A percentile compares a stretch with the other conserved stretches of the same genome.
These are phyloP conservation scores for Senecio squalidus DNA, from an alignment of 140 eudicot genomes.

Conservation along the genomic window DNA sequence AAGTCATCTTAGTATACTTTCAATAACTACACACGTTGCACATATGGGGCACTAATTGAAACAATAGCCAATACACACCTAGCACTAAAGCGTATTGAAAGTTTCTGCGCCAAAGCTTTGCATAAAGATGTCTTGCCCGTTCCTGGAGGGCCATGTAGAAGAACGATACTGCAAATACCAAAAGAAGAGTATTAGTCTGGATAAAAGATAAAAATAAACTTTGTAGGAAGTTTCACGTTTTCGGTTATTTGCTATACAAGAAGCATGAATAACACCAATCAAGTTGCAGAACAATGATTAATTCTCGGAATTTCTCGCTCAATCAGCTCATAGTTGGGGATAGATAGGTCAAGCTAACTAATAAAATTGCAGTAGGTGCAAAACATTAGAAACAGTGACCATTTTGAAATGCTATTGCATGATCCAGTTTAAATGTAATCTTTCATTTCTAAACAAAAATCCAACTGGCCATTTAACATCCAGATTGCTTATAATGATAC, in stretches of 20 bases:
- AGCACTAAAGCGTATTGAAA: conserved; percentile 82
- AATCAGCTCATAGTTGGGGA: not conserved
- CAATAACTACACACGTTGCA: not conserved
- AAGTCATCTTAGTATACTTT: conserved; percentile 5
- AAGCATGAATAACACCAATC: not conserved
- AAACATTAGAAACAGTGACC: not conserved
- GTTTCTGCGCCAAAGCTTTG: conserved; percentile 98
- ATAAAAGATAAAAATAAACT: not conserved
- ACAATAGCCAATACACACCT: conserved; percentile 41
- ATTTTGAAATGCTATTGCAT: not conserved
- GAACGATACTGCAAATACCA: conserved; percentile 61
- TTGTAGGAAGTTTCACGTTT: conserved; percentile 2
- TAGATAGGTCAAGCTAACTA: too few relatives aligned
- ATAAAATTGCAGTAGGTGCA: not conserved
- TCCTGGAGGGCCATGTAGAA: conserved; percentile 99
- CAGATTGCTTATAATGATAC: not conserved
- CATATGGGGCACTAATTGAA: not conserved
- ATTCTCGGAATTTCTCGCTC: not conserved
- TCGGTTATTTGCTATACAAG: not conserved
- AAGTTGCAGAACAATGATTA: conserved; percentile 7
- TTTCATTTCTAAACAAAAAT: not conserved
- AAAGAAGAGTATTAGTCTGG: not conserved
- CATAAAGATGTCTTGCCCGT: conserved; percentile 97
- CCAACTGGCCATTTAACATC: not conserved
- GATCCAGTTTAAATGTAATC: not conserved